A percentile compares a stretch with the other conserved stretches of the same genome.
These are phyloP conservation scores for Phragmites australis DNA, from an alignment of 176 grass and related monocot genomes.

Conservation along the genomic window DNA sequence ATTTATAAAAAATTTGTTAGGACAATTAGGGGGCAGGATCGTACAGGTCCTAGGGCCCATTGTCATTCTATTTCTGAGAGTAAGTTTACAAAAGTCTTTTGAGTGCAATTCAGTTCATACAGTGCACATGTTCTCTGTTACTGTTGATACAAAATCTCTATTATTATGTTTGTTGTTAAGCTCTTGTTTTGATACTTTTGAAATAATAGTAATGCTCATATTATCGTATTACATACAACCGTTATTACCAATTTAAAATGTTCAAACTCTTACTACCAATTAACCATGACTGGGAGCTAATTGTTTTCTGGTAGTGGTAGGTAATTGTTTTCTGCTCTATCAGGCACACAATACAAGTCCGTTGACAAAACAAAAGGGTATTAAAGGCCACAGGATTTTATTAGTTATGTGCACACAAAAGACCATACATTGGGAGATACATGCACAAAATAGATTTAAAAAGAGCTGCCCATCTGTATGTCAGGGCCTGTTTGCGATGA, in stretches of 20 bases:
- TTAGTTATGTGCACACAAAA: not conserved
- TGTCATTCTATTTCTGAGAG: too few species aligned
- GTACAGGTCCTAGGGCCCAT: too few species aligned
- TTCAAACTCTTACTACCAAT: not conserved
- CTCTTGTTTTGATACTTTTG: too few species aligned
- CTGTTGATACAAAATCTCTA: too few species aligned
- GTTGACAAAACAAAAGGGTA: conserved; percentile 11
- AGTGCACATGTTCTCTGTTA: too few species aligned
- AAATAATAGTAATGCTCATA: too few species aligned
- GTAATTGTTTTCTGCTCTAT: conserved; percentile 10
- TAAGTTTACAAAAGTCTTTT: too few species aligned
- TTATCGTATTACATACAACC: not conserved
- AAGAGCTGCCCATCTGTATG: not conserved
- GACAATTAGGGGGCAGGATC: too few species aligned
- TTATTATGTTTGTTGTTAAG: too few species aligned
- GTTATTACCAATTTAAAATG: not conserved
- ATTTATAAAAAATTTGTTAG: too few species aligned
- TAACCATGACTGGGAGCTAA: not conserved
- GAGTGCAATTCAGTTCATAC: too few species aligned
- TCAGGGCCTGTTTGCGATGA: conserved; percentile 1
- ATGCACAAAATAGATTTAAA: not conserved
- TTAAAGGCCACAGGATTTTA: conserved; percentile 5
- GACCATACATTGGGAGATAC: not conserved
- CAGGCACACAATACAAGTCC: not conserved
- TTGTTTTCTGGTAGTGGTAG: not conserved